These are phyloP conservation scores for Sphagnum contortum DNA, from an alignment of 225 moss, liverwort and hornwort species.

Conservation along the genomic window DNA sequence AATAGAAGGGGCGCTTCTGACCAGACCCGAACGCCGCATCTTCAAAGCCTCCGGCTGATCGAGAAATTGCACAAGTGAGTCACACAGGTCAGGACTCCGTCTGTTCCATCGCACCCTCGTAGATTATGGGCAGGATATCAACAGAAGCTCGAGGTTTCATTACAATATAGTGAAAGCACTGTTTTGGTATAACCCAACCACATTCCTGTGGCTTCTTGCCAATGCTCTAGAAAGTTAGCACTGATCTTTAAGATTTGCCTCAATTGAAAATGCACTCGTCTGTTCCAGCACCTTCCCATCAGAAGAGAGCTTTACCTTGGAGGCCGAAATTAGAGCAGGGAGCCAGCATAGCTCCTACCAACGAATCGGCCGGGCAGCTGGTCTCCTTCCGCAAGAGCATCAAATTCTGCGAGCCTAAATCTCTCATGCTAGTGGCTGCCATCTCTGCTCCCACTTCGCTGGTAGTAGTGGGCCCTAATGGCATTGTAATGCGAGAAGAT, in stretches of 20 bases:
- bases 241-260: background rate
- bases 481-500: no score
- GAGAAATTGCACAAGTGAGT: slow-evolving; percentile 27
- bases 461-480: no score
- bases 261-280: no score
- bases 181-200: background rate
- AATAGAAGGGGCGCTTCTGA: slow-evolving; percentile 66
- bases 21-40: slow-evolving; percentile 62
- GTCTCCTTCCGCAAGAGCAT: slow-evolving; percentile 87
- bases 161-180: background rate
- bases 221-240: background rate
- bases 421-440: slow-evolving; percentile 26
- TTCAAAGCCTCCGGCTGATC: slow-evolving; percentile 57
- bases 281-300: no score
- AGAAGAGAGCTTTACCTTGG: slow-evolving; percentile 39
- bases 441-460: background rate
- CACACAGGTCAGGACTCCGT: background rate
- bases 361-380: slow-evolving; percentile 56
- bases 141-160: background rate
- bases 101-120: no score
- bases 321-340: slow-evolving; percentile 57
- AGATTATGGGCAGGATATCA: no score
- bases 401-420: slow-evolving; percentile 48
- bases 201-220: background rate
- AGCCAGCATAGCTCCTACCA: slow-evolving; percentile 78